These are phyloP conservation scores for Mycena indigotica DNA, from an alignment of 768 basidiomycete species.

Conservation along the genomic window DNA sequence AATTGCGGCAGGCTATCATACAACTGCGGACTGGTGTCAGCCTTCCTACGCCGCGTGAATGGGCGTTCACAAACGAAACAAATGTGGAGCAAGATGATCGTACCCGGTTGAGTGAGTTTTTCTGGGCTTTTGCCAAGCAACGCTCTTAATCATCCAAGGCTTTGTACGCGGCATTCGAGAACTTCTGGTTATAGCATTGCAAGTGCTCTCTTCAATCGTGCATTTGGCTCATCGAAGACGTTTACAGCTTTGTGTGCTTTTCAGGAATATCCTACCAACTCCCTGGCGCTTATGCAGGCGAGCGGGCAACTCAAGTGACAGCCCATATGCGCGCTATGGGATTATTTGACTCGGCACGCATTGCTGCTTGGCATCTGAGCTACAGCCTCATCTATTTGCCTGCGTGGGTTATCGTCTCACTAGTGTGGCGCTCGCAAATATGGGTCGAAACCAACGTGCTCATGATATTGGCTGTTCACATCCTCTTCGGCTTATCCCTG, in stretches of 20 bases:
- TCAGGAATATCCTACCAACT: constrained; percentile 79
- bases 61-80: constrained; percentile 71
- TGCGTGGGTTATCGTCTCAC: constrained; percentile 69
- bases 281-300: constrained; percentile 67
- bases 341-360: constrained; percentile 66
- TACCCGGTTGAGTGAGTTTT: constrained; percentile 26
- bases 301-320: constrained; percentile 66
- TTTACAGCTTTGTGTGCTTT: constrained; percentile 63
- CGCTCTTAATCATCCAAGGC: constrained; percentile 36
- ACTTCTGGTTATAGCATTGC: constrained; percentile 70
- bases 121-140: neutral
- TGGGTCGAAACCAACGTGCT: constrained; percentile 62
- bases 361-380: constrained; percentile 71
- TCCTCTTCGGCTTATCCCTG: constrained; percentile 67
- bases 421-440: constrained; percentile 69
- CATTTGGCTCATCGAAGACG: neutral
- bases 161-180: constrained; percentile 63
- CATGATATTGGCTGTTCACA: constrained; percentile 62
- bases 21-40: constrained; percentile 61
- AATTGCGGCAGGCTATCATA: constrained; percentile 73
- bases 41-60: constrained; percentile 63
- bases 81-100: constrained; percentile 60
- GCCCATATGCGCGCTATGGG: constrained; percentile 83
- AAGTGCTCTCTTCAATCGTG: constrained; percentile 22
- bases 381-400: constrained; percentile 71